A percentile compares a stretch with the other conserved stretches of the same genome.
phyloP scores from a whole-genome alignment of 306 rosid genomes.

The Prunus kanzakura region DNA sequence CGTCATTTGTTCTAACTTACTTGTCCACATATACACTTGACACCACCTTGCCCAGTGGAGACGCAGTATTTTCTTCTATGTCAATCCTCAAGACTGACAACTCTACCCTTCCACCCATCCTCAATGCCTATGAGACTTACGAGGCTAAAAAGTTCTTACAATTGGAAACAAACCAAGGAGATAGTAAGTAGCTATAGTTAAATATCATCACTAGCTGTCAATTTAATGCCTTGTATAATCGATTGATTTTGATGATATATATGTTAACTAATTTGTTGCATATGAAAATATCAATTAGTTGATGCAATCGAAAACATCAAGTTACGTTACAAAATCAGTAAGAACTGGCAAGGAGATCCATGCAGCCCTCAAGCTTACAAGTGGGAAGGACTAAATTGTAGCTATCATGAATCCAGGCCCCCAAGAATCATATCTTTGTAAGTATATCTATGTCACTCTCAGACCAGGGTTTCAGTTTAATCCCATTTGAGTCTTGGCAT shows the following conservation, averaged over 20 bases:
- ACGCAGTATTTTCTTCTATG: background rate
- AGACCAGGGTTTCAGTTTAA: too few relatives aligned
- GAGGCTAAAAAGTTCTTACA: background rate
- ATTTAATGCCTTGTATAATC: background rate
- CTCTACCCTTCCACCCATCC: slow-evolving; percentile 42
- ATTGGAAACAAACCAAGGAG: slow-evolving; percentile 6
- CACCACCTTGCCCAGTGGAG: background rate
- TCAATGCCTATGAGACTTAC: slow-evolving; percentile 43
- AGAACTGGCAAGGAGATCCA: slow-evolving; percentile 50
- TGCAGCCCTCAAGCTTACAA: slow-evolving; percentile 30
- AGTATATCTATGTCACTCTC: slow-evolving; percentile 7
- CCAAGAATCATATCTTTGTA: slow-evolving; percentile 44
- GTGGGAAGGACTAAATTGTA: slow-evolving; percentile 49
- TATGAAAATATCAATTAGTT: slow-evolving; percentile 19
- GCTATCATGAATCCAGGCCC: slow-evolving; percentile 1
- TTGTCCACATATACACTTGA: slow-evolving; percentile 11
- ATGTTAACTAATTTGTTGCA: too few relatives aligned
- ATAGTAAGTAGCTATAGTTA: background rate
- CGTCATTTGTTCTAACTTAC: slow-evolving; percentile 24
- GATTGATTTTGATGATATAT: background rate
- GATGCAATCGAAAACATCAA: slow-evolving; percentile 25
- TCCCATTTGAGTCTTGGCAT: background rate
- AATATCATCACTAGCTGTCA: background rate
- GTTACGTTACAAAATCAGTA: too few relatives aligned
- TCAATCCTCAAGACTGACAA: background rate